These are phyloP conservation scores for Trichoderma sp. DNA, from an alignment of 2,329 filamentous ascomycete species.

Conservation along the genomic window DNA sequence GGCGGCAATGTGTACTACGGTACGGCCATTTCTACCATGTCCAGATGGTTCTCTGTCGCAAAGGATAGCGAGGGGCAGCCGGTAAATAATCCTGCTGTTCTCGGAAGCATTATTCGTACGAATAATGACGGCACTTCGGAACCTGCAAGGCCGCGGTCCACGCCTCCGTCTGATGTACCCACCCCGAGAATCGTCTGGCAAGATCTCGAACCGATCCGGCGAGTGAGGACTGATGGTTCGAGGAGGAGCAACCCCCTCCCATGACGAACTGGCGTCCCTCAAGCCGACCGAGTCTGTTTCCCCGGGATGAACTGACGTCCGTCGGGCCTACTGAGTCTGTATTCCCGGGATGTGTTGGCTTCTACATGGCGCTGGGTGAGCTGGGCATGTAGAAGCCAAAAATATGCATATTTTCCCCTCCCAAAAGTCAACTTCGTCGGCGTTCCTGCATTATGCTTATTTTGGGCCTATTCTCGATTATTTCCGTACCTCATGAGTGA, in stretches of 20 bases:
- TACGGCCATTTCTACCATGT: constrained; percentile 2
- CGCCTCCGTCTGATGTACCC: not conserved
- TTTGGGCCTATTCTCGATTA: not conserved
- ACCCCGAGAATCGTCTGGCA: not conserved
- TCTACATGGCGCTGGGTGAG: not conserved
- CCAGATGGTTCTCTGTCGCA: constrained; percentile 57
- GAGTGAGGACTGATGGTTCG: not conserved
- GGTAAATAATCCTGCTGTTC: not conserved
- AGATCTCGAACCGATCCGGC: not conserved
- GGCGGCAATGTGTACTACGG: constrained; percentile 16
- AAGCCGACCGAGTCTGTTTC: not conserved
- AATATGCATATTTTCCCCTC: not conserved
- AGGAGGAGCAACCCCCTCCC: not conserved
- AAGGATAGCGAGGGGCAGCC: constrained; percentile 39
- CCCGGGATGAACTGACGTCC: not conserved
- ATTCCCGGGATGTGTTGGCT: not conserved
- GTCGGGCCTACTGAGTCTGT: not conserved
- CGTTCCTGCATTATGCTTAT: not conserved
- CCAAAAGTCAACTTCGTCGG: not conserved
- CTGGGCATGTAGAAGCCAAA: not conserved
- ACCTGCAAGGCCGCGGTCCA: not conserved
- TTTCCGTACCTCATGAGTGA: not conserved
- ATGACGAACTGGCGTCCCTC: not conserved
- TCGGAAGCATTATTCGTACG: not conserved
- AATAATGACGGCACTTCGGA: not conserved